phyloP scores from a whole-genome alignment of 805 yeast species.

The Kodamaea laetipori region DNA sequence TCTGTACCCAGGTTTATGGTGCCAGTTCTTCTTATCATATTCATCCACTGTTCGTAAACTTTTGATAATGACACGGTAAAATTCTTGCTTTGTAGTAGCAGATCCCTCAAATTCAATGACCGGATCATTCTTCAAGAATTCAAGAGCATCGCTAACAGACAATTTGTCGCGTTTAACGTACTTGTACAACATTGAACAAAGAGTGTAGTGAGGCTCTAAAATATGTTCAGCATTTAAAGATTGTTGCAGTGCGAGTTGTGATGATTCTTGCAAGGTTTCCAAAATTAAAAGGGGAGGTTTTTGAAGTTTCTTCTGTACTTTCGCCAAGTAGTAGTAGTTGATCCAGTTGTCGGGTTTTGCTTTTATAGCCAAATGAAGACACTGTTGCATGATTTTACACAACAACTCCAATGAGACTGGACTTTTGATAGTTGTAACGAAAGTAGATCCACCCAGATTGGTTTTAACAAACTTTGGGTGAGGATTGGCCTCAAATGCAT shows the following conservation, averaged over 20 bases:
- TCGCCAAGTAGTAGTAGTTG: conserved; percentile 57
- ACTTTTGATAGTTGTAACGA: conserved; percentile 26
- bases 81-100: conserved; percentile 16
- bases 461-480: conserved; percentile 36
- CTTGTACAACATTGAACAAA: conserved; percentile 62
- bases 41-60: conserved; percentile 50
- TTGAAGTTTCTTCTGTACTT: conserved; percentile 55
- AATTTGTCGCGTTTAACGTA: conserved; percentile 44
- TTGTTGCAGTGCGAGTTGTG: conserved; percentile 40
- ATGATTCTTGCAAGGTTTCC: conserved; percentile 46
- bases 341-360: conserved; percentile 59
- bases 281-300: conserved; percentile 36
- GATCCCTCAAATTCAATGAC: conserved; percentile 18
- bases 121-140: conserved; percentile 41
- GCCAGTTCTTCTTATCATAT: conserved; percentile 86
- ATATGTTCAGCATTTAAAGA: conserved; percentile 51
- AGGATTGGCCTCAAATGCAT: conserved; percentile 51
- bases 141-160: conserved; percentile 37
- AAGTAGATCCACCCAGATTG: conserved; percentile 27
- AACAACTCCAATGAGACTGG: conserved; percentile 28
- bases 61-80: conserved; percentile 44
- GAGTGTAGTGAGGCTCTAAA: conserved; percentile 76
- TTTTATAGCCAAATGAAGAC: conserved; percentile 50
- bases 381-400: conserved; percentile 42
- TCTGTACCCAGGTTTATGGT: conserved; percentile 78